These are phyloP conservation scores for Aspergillus asperescens DNA, from an alignment of 495 filamentous ascomycete genomes.

Conservation along the genomic window DNA sequence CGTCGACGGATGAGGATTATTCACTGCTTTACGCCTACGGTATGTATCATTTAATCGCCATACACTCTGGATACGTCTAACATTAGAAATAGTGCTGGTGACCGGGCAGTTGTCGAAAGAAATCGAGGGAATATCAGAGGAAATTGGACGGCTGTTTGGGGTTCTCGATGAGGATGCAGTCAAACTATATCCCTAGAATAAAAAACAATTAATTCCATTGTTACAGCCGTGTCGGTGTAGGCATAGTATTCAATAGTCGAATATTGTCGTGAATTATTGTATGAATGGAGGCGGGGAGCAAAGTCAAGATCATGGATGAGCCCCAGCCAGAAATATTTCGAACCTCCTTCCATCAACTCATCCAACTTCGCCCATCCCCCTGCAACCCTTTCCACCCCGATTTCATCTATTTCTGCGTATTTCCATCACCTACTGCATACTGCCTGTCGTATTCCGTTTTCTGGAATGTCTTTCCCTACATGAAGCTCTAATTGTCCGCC, in stretches of 20 bases:
- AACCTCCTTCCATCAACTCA: constrained; percentile 26
- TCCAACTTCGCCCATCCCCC: constrained; percentile 20
- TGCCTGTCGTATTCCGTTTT: constrained; percentile 7
- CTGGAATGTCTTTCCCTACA: constrained; percentile 26
- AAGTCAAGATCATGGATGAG: constrained; percentile 6
- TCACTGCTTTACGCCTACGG: constrained; percentile 69
- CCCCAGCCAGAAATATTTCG: constrained; percentile 15
- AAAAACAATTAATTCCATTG: not conserved
- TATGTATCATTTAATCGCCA: constrained; percentile 26
- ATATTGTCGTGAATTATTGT: constrained; percentile 9
- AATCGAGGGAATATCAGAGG: constrained; percentile 46
- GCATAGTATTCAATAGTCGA: not conserved
- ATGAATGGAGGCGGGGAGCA: constrained; percentile 23
- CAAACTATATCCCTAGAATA: constrained; percentile 51
- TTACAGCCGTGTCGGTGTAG: not conserved
- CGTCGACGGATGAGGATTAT: constrained; percentile 62
- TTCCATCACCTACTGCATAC: constrained; percentile 9
- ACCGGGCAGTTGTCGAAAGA: constrained; percentile 49
- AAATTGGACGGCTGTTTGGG: constrained; percentile 59
- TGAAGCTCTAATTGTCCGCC: constrained; percentile 39
- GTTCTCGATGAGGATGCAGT: constrained; percentile 68
- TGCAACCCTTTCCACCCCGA: constrained; percentile 27
- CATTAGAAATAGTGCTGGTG: constrained; percentile 38
- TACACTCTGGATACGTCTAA: not conserved
- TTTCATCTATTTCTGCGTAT: constrained; percentile 21